Percentiles rank a stretch among this genome's conserved stretches.
phyloP scores from a whole-genome alignment of 78 protist genomes.

The Dictyostelium brefeldianum region DNA sequence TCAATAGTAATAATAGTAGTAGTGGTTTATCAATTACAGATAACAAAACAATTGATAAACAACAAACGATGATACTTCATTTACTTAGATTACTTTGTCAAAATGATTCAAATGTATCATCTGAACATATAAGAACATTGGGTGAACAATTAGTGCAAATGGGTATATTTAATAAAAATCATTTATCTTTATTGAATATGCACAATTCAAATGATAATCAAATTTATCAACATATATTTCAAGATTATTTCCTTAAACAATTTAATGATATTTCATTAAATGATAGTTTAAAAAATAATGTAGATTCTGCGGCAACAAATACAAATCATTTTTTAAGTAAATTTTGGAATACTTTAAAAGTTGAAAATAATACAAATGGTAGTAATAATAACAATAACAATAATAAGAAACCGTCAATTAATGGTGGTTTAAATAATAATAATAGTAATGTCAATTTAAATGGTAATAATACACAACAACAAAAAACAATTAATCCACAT shows the following conservation, averaged over 20 bases:
- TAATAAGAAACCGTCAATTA: background rate
- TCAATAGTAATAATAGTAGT: background rate
- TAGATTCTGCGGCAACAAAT: constrained; percentile 24
- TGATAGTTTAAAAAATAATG: constrained; percentile 21
- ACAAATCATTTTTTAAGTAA: background rate
- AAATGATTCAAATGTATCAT: constrained; percentile 32
- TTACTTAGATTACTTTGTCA: constrained; percentile 33
- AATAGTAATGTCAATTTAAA: background rate
- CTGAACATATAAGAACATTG: constrained; percentile 39
- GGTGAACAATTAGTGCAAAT: constrained; percentile 55
- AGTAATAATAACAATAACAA: too few relatives aligned
- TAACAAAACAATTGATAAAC: constrained; percentile 56
- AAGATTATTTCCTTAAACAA: constrained; percentile 43
- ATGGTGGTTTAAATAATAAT: background rate
- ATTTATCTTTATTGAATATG: constrained; percentile 31
- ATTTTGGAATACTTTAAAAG: constrained; percentile 25
- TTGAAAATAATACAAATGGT: background rate
- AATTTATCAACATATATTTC: constrained; percentile 59
- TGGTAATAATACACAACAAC: background rate
- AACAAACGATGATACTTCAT: constrained; percentile 68
- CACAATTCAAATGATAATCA: constrained; percentile 26
- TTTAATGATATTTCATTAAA: constrained; percentile 9
- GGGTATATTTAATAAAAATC: constrained; percentile 32
- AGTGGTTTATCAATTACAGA: background rate
- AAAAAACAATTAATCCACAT: constrained; percentile 31